phyloP scores from a whole-genome alignment of 2,329 filamentous ascomycete genomes.

The Aschersonia sp. region DNA sequence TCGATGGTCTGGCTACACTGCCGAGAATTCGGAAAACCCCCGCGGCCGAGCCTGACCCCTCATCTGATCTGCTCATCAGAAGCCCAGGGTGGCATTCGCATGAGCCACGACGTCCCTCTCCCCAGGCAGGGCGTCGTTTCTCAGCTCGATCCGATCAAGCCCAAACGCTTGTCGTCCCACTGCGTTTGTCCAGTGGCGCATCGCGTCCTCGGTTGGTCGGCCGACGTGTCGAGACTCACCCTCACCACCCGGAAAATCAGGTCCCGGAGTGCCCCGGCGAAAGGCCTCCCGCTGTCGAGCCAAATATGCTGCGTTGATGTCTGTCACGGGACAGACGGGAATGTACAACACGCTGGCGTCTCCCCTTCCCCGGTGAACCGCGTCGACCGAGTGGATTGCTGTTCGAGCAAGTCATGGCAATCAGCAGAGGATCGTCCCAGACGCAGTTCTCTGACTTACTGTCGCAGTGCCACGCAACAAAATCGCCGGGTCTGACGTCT shows the following conservation, averaged over 20 bases:
- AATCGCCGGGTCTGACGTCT: constrained; percentile 56
- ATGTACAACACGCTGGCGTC: constrained; percentile 87
- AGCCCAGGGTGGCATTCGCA: constrained; percentile 30
- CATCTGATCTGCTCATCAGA: constrained; percentile 11
- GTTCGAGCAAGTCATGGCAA: not conserved
- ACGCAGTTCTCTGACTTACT: constrained; percentile 17
- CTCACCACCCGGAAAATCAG: constrained; percentile 57
- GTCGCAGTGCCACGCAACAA: constrained; percentile 76
- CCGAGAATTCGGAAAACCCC: not conserved
- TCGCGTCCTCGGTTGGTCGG: constrained; percentile 25
- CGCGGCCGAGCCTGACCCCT: not conserved
- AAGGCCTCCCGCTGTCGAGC: constrained; percentile 58
- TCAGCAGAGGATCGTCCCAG: not conserved
- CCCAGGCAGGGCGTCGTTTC: constrained; percentile 14
- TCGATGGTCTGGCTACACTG: not conserved
- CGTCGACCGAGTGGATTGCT: constrained; percentile 71
- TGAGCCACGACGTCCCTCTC: constrained; percentile 20
- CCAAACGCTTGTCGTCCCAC: constrained; percentile 29
- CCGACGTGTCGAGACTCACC: constrained; percentile 45
- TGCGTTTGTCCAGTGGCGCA: constrained; percentile 16
- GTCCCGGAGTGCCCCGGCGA: constrained; percentile 48
- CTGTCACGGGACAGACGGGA: constrained; percentile 68
- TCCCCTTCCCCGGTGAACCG: constrained; percentile 50
- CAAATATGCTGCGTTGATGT: constrained; percentile 58
- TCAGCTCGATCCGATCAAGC: constrained; percentile 21